A percentile compares a stretch with the other conserved stretches of the same genome.
phyloP scores from a whole-genome alignment of 768 basidiomycete species.

The Pleurotus tuoliensis region DNA sequence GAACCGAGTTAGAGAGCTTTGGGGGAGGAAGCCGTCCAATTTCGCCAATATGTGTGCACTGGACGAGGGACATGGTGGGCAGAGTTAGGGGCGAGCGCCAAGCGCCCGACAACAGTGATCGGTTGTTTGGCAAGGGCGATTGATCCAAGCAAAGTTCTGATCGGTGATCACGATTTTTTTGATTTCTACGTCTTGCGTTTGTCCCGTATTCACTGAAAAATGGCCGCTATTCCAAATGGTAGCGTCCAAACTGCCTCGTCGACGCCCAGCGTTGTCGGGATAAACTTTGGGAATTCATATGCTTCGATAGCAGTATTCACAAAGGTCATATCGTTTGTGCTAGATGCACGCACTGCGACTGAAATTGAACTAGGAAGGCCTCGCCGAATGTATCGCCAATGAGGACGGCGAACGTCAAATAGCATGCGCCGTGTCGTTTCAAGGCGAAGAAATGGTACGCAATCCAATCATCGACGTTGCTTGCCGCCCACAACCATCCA shows the following conservation, averaged over 20 bases:
- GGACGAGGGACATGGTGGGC: slow-evolving; percentile 22
- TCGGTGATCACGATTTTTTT: slow-evolving; percentile 2
- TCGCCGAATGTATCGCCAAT: slow-evolving; percentile 94
- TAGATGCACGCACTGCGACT: slow-evolving; percentile 4
- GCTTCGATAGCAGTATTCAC: slow-evolving; percentile 94
- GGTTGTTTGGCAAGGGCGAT: background rate
- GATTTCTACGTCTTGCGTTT: background rate
- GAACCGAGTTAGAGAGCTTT: slow-evolving; percentile 65
- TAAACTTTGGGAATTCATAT: slow-evolving; percentile 95
- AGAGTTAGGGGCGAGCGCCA: background rate
- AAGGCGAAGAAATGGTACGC: slow-evolving; percentile 86
- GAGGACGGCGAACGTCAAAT: slow-evolving; percentile 99
- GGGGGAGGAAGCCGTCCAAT: slow-evolving; percentile 52
- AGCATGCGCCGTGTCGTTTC: slow-evolving; percentile 88
- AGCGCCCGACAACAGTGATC: background rate
- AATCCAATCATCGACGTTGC: background rate
- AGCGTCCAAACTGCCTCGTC: slow-evolving; percentile 37
- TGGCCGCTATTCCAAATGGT: slow-evolving; percentile 42
- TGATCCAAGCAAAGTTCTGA: background rate
- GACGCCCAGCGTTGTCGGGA: slow-evolving; percentile 74
- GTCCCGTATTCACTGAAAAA: too few relatives aligned
- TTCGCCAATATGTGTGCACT: slow-evolving; percentile 51
- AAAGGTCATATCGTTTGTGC: slow-evolving; percentile 52
- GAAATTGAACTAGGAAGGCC: slow-evolving; percentile 59
- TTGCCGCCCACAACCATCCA: slow-evolving; percentile 9